Percentiles rank a stretch among this genome's conserved stretches.
phyloP scores from a whole-genome alignment of 2,329 filamentous ascomycete genomes.

The Sporothrix brasiliensis region DNA sequence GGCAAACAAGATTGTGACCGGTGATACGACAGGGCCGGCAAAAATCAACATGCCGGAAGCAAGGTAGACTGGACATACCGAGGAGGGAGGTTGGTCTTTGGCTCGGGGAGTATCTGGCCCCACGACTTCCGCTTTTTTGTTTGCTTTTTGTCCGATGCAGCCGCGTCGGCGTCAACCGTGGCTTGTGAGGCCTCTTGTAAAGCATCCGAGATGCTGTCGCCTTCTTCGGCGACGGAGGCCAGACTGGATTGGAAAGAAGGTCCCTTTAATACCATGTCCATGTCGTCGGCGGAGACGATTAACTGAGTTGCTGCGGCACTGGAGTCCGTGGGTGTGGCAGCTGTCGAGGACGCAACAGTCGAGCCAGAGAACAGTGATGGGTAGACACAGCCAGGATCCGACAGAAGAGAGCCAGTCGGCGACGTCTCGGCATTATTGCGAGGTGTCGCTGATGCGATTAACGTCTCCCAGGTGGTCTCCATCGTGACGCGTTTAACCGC shows the following conservation, averaged over 20 bases:
- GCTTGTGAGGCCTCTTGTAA: not conserved
- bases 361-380: conserved; percentile 45
- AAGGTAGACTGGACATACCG: conserved; percentile 56
- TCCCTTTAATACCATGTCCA: not conserved
- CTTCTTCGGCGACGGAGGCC: conserved; percentile 25
- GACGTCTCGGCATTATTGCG: conserved; percentile 58
- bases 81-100: conserved; percentile 93
- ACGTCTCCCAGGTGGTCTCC: conserved; percentile 21
- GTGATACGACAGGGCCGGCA: too few species aligned
- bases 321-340: conserved; percentile 31
- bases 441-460: conserved; percentile 43
- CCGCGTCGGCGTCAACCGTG: conserved; percentile 34
- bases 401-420: conserved; percentile 58
- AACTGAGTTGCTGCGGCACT: not conserved
- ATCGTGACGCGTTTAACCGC: conserved; percentile 30
- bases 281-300: not conserved
- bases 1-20: too few species aligned
- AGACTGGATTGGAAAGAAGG: not conserved
- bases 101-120: conserved; percentile 94
- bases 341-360: conserved; percentile 54
- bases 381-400: conserved; percentile 44
- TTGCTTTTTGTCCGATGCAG: conserved; percentile 64
- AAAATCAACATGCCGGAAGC: not conserved
- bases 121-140: conserved; percentile 97
- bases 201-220: not conserved